Conservation (phyloP, 2,329 filamentous ascomycete genomes). For the Epicoccum sorghinum region DNA sequence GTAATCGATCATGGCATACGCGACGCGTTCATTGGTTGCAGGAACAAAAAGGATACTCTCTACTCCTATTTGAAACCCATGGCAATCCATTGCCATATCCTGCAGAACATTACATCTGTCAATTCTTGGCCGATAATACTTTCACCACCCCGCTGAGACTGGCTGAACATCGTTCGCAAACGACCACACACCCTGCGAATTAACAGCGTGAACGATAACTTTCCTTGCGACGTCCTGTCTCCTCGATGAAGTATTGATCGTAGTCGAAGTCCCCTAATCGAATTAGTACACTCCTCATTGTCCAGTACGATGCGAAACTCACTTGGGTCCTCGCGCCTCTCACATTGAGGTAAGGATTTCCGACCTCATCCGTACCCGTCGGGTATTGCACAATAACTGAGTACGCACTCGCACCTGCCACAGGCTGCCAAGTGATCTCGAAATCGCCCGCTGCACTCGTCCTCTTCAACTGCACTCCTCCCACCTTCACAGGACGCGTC, state of each 20-base stretch:
- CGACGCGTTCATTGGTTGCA: too few relatives aligned
- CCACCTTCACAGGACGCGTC: not conserved
- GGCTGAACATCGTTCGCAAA: not conserved
- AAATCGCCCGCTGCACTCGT: not conserved
- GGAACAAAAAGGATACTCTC: too few relatives aligned
- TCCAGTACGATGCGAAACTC: too few relatives aligned
- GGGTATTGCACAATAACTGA: not conserved
- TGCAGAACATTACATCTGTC: too few relatives aligned
- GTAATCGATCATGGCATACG: too few relatives aligned
- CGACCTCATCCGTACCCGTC: not conserved
- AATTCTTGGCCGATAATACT: not conserved
- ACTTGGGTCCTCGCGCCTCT: not conserved
- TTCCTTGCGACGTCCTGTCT: not conserved
- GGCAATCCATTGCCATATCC: too few relatives aligned
- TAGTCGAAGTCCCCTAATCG: not conserved
- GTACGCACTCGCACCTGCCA: not conserved
- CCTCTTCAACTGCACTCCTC: not conserved
- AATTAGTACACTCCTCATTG: not conserved
- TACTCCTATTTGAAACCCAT: too few relatives aligned
- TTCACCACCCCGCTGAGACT: not conserved
- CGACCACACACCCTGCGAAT: not conserved
- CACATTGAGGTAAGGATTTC: not conserved
- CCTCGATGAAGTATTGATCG: not conserved
- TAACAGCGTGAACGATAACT: not conserved
- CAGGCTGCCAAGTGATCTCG: not conserved